Conservation (phyloP, 2,329 filamentous ascomycete genomes). For the Exophiala alcalophila region DNA sequence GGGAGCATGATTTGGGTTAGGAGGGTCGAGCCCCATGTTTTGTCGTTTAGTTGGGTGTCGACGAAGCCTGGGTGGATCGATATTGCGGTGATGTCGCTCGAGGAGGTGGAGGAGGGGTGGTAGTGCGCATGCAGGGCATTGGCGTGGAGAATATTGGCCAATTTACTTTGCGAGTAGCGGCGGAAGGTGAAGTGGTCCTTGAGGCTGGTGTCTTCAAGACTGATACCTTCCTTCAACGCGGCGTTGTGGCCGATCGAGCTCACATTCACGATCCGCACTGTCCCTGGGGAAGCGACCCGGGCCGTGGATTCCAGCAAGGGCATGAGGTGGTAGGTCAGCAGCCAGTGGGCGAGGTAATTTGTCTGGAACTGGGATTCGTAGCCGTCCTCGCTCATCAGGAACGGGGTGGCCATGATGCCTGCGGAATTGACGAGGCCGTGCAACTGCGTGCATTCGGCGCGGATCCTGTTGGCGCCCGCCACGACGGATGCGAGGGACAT, state of each 20-base stretch:
- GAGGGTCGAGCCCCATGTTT: slow-evolving; percentile 4
- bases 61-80: slow-evolving; percentile 46
- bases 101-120: slow-evolving; percentile 28
- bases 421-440: slow-evolving; percentile 47
- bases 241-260: slow-evolving; percentile 32
- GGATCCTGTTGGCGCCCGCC: slow-evolving; percentile 36
- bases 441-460: slow-evolving; percentile 33
- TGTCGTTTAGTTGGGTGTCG: slow-evolving; percentile 36
- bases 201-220: slow-evolving; percentile 35
- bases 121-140: slow-evolving; percentile 30
- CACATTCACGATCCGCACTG: slow-evolving; percentile 34
- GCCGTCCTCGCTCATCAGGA: slow-evolving; percentile 32
- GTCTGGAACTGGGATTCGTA: slow-evolving; percentile 41
- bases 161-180: slow-evolving; percentile 48
- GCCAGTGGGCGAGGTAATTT: slow-evolving; percentile 41
- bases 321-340: slow-evolving; percentile 43
- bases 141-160: slow-evolving; percentile 43
- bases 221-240: slow-evolving; percentile 37
- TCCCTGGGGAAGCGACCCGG: slow-evolving; percentile 23
- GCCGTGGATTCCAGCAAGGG: slow-evolving; percentile 34
- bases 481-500: slow-evolving; percentile 29
- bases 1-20: too few species aligned
- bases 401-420: slow-evolving; percentile 40
- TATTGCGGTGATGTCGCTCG: slow-evolving; percentile 35
- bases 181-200: slow-evolving; percentile 34